Percentiles rank a stretch among this genome's conserved stretches.
phyloP scores from a whole-genome alignment of 257 asterid species.

The Phtheirospermum japonicum region DNA sequence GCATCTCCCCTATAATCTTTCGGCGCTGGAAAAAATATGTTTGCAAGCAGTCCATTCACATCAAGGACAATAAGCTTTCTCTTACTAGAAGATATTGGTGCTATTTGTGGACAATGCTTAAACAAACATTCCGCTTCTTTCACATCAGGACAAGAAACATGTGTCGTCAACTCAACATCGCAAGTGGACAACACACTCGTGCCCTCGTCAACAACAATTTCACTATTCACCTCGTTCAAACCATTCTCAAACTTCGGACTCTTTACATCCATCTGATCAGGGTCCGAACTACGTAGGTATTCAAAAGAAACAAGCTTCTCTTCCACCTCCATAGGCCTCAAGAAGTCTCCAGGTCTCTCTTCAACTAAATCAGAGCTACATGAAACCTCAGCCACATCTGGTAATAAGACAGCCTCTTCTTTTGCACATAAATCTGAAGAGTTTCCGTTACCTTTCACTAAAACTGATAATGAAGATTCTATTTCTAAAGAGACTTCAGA shows the following conservation, averaged over 20 bases:
- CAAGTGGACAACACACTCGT: conserved; percentile 24
- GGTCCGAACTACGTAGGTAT: conserved; percentile 8
- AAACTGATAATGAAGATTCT: conserved; percentile 28
- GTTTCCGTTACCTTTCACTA: conserved; percentile 11
- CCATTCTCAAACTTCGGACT: conserved; percentile 21
- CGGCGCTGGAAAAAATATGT: conserved; percentile 72
- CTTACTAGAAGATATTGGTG: conserved; percentile 28
- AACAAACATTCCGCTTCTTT: conserved; percentile 27
- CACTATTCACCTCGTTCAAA: conserved; percentile 13
- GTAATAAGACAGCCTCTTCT: conserved; percentile 11
- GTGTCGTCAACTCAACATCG: conserved; percentile 17
- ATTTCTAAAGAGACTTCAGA: conserved; percentile 26
- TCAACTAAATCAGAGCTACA: conserved; percentile 22
- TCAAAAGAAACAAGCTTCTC: conserved; percentile 25
- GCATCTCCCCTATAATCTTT: conserved; percentile 42
- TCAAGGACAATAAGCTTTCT: conserved; percentile 88
- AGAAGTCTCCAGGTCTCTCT: conserved; percentile 16
- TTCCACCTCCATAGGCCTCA: conserved; percentile 27
- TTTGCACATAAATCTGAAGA: conserved; percentile 8
- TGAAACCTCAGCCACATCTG: conserved; percentile 20
- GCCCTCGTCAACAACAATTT: conserved; percentile 25
- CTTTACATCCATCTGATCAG: conserved; percentile 19
- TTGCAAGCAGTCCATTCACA: conserved; percentile 85
- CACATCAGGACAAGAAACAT: conserved; percentile 25
- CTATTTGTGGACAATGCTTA: conserved; percentile 26